These are phyloP conservation scores for Erysimum cheiranthoides DNA, from an alignment of 345 rosid genomes.

Conservation along the genomic window DNA sequence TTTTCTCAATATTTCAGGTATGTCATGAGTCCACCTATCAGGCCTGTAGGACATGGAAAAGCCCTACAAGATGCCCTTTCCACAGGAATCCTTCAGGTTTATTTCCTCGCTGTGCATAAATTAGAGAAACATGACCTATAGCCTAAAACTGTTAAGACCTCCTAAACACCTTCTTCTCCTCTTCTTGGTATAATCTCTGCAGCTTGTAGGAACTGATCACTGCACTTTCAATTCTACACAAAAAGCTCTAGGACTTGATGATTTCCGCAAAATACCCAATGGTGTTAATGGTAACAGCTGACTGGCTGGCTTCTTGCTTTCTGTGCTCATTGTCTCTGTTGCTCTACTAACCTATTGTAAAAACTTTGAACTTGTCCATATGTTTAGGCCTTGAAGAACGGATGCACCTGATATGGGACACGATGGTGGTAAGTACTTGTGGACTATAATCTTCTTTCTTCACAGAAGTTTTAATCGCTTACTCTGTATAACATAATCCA, in stretches of 20 bases:
- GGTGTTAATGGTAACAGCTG: conserved; percentile 84
- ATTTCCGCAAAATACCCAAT: conserved; percentile 92
- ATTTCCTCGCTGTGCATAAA: conserved; percentile 13
- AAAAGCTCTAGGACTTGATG: conserved; percentile 81
- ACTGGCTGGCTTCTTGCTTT: conserved; percentile 35
- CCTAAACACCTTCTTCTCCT: not conserved
- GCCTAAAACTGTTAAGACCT: not conserved
- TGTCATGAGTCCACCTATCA: conserved; percentile 98
- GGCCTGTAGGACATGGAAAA: conserved; percentile 83
- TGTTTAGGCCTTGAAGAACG: conserved; percentile 89
- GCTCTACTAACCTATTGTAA: conserved; percentile 1
- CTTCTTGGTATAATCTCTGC: conserved; percentile 40
- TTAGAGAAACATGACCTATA: conserved; percentile 13
- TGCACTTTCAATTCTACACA: conserved; percentile 86
- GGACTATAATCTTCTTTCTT: conserved; percentile 6
- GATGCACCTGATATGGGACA: conserved; percentile 97
- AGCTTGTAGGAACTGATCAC: conserved; percentile 99
- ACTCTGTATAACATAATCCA: conserved; percentile 41
- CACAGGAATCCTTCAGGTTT: conserved; percentile 89
- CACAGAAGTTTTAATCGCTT: not conserved
- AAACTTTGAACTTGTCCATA: conserved; percentile 20
- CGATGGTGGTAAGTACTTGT: conserved; percentile 82
- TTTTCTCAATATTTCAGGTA: conserved; percentile 58
- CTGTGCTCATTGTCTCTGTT: conserved; percentile 13
- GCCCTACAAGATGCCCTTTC: conserved; percentile 96